Evolutionary conservation across 768 basidiomycete species (phyloP).

Genomic region (Suillus variegatus): DNA sequence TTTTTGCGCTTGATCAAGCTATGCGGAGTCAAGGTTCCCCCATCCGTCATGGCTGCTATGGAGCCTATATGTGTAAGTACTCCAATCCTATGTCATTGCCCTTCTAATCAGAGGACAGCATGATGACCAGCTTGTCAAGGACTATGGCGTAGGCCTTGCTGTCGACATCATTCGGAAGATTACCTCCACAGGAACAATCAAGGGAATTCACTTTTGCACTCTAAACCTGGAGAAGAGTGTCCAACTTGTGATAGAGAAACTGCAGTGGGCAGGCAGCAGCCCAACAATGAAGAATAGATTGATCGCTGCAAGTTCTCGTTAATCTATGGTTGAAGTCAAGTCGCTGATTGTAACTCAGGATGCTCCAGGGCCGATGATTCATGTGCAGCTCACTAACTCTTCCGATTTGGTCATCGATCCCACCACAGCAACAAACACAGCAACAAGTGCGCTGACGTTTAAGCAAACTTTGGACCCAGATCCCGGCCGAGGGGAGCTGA

Average conservation of each 20-base stretch:
- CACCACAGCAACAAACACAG: slow-evolving; percentile 61
- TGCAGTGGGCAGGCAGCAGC: slow-evolving; percentile 66
- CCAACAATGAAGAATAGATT: slow-evolving; percentile 58
- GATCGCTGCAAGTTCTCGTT: slow-evolving; percentile 52
- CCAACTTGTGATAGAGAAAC: slow-evolving; percentile 74
- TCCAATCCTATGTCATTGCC: not conserved
- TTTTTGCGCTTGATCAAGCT: slow-evolving; percentile 91
- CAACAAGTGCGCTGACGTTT: slow-evolving; percentile 54
- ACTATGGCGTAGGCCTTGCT: slow-evolving; percentile 88
- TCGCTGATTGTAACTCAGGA: slow-evolving; percentile 35
- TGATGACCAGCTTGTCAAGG: slow-evolving; percentile 92
- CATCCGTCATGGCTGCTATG: slow-evolving; percentile 61
- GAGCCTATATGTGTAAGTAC: slow-evolving; percentile 72
- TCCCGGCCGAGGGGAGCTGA: slow-evolving; percentile 71
- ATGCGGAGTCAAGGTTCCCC: slow-evolving; percentile 78
- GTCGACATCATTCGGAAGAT: slow-evolving; percentile 73
- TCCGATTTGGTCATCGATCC: slow-evolving; percentile 60
- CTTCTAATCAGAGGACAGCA: slow-evolving; percentile 48
- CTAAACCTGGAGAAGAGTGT: slow-evolving; percentile 97
- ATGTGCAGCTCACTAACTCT: slow-evolving; percentile 28
- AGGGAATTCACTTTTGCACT: slow-evolving; percentile 92
- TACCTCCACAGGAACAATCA: slow-evolving; percentile 54
- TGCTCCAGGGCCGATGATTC: slow-evolving; percentile 33
- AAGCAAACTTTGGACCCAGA: slow-evolving; percentile 54
- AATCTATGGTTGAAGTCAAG: slow-evolving; percentile 8